These are phyloP conservation scores for Incumbomyces delicatus DNA, from an alignment of 2,329 filamentous ascomycete species.

Conservation along the genomic window DNA sequence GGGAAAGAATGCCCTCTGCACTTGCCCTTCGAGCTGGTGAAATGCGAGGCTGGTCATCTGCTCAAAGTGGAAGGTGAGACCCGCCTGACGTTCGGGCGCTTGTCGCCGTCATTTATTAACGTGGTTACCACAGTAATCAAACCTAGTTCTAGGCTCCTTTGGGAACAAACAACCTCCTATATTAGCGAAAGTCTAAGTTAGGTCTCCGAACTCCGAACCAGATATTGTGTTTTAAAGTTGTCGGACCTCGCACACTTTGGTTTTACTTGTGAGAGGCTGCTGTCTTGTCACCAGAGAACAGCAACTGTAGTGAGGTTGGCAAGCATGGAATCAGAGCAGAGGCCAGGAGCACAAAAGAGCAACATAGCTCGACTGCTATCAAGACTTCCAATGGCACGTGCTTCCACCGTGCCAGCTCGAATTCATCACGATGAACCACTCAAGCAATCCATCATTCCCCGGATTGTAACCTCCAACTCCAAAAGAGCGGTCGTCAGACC, in stretches of 20 bases:
- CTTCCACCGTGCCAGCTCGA: constrained; percentile 4
- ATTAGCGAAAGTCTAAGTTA: neutral
- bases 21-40: neutral
- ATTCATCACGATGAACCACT: constrained; percentile 14
- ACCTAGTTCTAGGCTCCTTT: neutral
- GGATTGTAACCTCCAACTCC: neutral
- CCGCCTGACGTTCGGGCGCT: neutral
- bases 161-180: constrained; percentile 1
- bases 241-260: neutral
- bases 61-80: neutral
- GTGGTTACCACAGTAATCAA: neutral
- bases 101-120: neutral
- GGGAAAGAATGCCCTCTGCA: constrained; percentile 11
- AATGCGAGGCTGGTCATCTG: constrained; percentile 3
- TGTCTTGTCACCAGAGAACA: too few species aligned
- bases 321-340: constrained; percentile 4
- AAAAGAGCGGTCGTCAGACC: neutral
- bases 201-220: too few species aligned
- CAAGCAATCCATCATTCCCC: constrained; percentile 4
- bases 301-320: neutral
- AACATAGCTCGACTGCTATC: constrained; percentile 15
- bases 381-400: constrained; percentile 18
- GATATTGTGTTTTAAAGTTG: neutral
- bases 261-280: neutral
- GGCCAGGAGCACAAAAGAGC: constrained; percentile 1